Percentiles rank a stretch among this genome's conserved stretches.
Conservation (phyloP, 192 early-diverging fungal genomes). For the Thoreauomyces humboldtii region DNA sequence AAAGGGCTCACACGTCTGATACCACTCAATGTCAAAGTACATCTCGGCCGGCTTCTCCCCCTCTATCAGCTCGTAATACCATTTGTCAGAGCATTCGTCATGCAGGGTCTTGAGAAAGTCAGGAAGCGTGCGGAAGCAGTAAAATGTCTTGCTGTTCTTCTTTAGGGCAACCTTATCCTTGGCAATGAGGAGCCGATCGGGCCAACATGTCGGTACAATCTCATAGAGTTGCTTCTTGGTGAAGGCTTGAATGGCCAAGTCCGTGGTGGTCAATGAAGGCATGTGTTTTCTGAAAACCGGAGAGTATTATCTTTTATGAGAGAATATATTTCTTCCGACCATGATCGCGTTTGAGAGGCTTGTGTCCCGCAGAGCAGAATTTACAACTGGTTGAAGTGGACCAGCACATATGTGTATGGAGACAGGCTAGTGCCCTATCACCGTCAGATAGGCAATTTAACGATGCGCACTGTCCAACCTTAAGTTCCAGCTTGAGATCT, state of each 20-base stretch:
- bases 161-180: not conserved
- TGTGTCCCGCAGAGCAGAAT: not conserved
- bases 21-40: conserved; percentile 18
- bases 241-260: conserved; percentile 9
- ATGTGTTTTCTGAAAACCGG: conserved; percentile 3
- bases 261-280: not conserved
- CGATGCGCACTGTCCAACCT: too few relatives aligned
- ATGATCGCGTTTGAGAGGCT: not conserved
- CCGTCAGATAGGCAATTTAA: too few relatives aligned
- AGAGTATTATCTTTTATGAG: not conserved
- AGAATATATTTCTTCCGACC: not conserved
- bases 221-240: conserved; percentile 14
- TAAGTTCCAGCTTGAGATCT: too few relatives aligned
- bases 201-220: conserved; percentile 1
- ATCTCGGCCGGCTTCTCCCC: not conserved
- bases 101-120: conserved; percentile 1
- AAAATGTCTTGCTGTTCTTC: conserved; percentile 1
- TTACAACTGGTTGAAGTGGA: not conserved
- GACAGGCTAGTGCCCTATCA: too few relatives aligned
- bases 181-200: not conserved
- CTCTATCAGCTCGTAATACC: conserved; percentile 8
- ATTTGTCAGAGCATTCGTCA: not conserved
- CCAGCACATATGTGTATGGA: too few relatives aligned
- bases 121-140: not conserved
- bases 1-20: not conserved